Evolutionary conservation across 1,139 yeast species (phyloP).

Genomic region (Hansenula lynferdii): DNA sequence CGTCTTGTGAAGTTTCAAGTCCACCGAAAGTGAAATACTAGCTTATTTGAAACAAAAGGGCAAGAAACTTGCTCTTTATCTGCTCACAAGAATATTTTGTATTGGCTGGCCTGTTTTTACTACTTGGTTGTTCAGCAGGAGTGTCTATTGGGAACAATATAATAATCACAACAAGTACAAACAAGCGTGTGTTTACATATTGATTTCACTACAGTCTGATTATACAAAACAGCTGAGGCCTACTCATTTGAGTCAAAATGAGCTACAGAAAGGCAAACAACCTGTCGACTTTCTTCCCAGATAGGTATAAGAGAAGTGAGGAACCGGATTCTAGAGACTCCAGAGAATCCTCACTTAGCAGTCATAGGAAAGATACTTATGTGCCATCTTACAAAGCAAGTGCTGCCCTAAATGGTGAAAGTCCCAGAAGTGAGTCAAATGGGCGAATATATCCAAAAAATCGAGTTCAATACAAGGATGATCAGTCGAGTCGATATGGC

Average conservation of each 20-base stretch:
- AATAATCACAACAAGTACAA: too few relatives aligned
- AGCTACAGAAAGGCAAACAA: conserved; percentile 3
- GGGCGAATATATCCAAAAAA: background rate
- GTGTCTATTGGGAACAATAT: too few relatives aligned
- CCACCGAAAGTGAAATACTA: too few relatives aligned
- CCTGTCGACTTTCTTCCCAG: conserved; percentile 7
- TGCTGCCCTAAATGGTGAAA: background rate
- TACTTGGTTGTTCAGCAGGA: too few relatives aligned
- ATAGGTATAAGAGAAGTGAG: background rate
- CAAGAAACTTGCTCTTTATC: too few relatives aligned
- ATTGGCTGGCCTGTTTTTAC: too few relatives aligned
- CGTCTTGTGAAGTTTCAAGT: too few relatives aligned
- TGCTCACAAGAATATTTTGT: too few relatives aligned
- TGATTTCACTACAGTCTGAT: too few relatives aligned
- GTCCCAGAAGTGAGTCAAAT: background rate
- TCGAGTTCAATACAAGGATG: background rate
- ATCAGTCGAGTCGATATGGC: background rate
- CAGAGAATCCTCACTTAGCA: background rate
- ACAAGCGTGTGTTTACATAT: conserved; percentile 2
- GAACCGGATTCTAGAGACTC: background rate
- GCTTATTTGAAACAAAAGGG: too few relatives aligned
- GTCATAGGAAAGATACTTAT: conserved; percentile 4
- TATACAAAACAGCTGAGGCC: too few relatives aligned
- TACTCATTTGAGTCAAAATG: too few relatives aligned
- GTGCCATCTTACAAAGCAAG: conserved; percentile 4